Evolutionary conservation across 768 basidiomycete species (phyloP).

Genomic region (Leccinum fibrillosum): DNA sequence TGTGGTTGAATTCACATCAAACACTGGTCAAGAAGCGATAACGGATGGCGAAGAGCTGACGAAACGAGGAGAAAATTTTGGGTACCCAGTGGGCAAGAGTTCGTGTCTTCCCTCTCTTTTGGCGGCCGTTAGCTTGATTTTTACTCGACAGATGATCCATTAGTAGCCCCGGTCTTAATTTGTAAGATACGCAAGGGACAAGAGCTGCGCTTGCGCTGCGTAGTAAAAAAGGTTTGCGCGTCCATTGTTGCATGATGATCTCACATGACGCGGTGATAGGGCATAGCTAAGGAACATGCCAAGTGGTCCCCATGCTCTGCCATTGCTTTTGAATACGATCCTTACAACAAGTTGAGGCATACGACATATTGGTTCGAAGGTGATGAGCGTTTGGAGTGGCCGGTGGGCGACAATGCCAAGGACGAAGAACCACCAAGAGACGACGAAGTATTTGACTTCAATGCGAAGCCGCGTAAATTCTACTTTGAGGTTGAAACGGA

Average conservation of each 20-base stretch:
- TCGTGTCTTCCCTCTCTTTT: constrained; percentile 21
- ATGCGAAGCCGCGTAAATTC: constrained; percentile 84
- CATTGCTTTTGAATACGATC: constrained; percentile 96
- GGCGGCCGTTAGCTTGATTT: constrained; percentile 4
- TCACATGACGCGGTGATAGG: constrained; percentile 45
- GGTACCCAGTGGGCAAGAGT: constrained; percentile 85
- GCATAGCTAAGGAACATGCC: constrained; percentile 96
- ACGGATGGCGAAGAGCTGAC: constrained; percentile 64
- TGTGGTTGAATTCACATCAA: constrained; percentile 41
- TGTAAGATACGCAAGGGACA: constrained; percentile 95
- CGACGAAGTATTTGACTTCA: constrained; percentile 83
- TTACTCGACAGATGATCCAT: constrained; percentile 50
- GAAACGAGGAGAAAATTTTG: constrained; percentile 74
- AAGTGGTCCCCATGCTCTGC: constrained; percentile 99
- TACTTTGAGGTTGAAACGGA: constrained; percentile 96
- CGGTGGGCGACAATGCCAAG: constrained; percentile 78
- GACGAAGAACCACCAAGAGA: constrained; percentile 81
- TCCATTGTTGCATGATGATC: background rate
- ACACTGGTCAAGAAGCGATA: constrained; percentile 36
- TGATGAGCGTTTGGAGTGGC: constrained; percentile 85
- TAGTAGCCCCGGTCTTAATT: constrained; percentile 69
- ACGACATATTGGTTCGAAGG: constrained; percentile 94
- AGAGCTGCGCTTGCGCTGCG: constrained; percentile 79
- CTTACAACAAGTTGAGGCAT: constrained; percentile 94
- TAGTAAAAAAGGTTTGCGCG: constrained; percentile 83